Conservation (phyloP, 441 rosid genomes). For the Gossypium schwendimanii region DNA sequence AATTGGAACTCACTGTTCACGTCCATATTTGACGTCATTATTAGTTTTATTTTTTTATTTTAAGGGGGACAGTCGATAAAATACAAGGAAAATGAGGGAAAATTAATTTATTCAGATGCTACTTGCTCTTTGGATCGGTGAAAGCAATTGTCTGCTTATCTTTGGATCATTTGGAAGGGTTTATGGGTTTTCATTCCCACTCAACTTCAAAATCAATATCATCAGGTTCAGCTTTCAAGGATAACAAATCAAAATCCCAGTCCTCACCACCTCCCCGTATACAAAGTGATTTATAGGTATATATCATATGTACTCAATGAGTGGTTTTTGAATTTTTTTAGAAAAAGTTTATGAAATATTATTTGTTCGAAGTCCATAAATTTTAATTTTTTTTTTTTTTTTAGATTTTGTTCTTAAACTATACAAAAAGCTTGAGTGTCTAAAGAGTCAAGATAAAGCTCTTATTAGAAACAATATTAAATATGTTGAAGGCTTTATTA, state of each 20-base stretch:
- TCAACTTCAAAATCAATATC: background rate
- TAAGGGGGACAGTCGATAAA: background rate
- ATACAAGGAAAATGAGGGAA: background rate
- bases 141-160: constrained; percentile 10
- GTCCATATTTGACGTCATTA: constrained; percentile 5
- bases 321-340: too few species aligned
- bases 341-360: too few species aligned
- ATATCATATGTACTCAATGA: too few species aligned
- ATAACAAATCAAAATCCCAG: background rate
- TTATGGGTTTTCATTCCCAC: background rate
- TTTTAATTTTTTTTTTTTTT: too few species aligned
- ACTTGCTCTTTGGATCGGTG: constrained; percentile 8
- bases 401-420: too few species aligned
- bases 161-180: background rate
- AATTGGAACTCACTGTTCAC: constrained; percentile 24
- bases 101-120: background rate
- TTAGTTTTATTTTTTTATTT: background rate
- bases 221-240: background rate
- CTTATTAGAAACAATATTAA: too few species aligned
- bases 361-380: too few species aligned
- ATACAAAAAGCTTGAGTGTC: too few species aligned
- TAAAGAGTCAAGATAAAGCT: too few species aligned
- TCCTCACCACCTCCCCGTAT: background rate
- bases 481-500: too few species aligned
- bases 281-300: too few species aligned